Evolutionary conservation across 257 asterid species (phyloP).

Genomic region (Cordia subcordata): DNA sequence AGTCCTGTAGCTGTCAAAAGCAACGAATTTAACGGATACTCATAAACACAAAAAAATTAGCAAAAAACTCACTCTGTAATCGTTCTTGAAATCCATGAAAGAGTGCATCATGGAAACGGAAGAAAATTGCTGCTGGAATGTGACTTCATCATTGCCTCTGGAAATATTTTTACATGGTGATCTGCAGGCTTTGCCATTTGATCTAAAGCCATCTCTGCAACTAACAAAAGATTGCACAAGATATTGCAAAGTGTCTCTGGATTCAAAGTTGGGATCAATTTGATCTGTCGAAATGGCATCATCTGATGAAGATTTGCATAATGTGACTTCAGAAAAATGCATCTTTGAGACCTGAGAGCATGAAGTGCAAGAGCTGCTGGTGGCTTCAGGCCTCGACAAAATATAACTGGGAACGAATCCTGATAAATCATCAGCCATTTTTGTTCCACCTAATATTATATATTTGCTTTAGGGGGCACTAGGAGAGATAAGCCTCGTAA

Average conservation of each 20-base stretch:
- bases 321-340: not conserved
- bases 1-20: no score
- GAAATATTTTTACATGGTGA: not conserved
- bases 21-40: no score
- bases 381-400: not conserved
- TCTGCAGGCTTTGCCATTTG: not conserved
- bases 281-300: constrained; percentile 6
- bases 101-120: not conserved
- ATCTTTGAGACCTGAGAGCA: not conserved
- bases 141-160: not conserved
- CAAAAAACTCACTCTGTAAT: constrained; percentile 14
- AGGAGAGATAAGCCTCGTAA: not conserved
- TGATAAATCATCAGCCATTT: not conserved
- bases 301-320: not conserved
- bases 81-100: constrained; percentile 9
- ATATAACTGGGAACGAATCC: not conserved
- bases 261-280: constrained; percentile 5
- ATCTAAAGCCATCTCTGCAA: constrained; percentile 5
- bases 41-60: no score
- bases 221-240: constrained; percentile 36
- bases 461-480: not conserved
- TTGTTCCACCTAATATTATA: not conserved
- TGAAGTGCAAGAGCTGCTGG: not conserved
- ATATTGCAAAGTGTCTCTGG: constrained; percentile 32
- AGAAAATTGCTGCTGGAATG: no score